A percentile compares a stretch with the other conserved stretches of the same genome.
Evolutionary conservation across 192 early-diverging fungal genomes (phyloP).

Genomic region (Dissophora globulifera): DNA sequence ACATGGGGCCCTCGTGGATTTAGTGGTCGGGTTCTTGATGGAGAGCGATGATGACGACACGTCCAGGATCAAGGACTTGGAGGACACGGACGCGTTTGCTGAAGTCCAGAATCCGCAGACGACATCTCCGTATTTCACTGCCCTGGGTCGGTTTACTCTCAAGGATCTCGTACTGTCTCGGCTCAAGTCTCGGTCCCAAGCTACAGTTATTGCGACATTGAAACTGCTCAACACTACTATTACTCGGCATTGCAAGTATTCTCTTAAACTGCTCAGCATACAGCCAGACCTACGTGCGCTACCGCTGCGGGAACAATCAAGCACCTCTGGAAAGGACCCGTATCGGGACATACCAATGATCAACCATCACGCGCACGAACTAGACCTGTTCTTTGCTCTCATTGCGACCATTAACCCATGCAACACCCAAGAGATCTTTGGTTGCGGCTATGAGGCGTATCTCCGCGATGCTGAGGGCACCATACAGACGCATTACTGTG

Average conservation of each 20-base stretch:
- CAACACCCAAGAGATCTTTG: constrained; percentile 58
- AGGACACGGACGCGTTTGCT: constrained; percentile 49
- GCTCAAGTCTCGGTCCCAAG: constrained; percentile 85
- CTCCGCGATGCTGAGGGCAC: constrained; percentile 62
- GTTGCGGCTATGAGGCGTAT: constrained; percentile 65
- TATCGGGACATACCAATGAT: constrained; percentile 49
- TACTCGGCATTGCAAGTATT: constrained; percentile 80
- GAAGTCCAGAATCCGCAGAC: constrained; percentile 59
- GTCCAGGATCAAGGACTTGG: constrained; percentile 10
- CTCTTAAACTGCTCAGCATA: constrained; percentile 80
- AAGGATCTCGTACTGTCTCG: constrained; percentile 89
- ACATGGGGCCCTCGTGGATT: constrained; percentile 77
- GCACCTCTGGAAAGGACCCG: constrained; percentile 15
- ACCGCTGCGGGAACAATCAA: constrained; percentile 27
- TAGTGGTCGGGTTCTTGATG: constrained; percentile 84
- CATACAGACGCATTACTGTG: constrained; percentile 59
- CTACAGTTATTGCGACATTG: constrained; percentile 85
- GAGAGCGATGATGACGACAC: constrained; percentile 64
- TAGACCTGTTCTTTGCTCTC: constrained; percentile 66
- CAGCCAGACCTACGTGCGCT: constrained; percentile 61
- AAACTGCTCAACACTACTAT: constrained; percentile 83
- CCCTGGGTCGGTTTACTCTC: constrained; percentile 71
- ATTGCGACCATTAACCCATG: constrained; percentile 61
- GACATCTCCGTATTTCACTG: constrained; percentile 65
- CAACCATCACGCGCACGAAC: constrained; percentile 64